Base-by-base conservation (phyloP, 2,329 filamentous ascomycete genomes). In the Colletotrichum higginsianum region DNA sequence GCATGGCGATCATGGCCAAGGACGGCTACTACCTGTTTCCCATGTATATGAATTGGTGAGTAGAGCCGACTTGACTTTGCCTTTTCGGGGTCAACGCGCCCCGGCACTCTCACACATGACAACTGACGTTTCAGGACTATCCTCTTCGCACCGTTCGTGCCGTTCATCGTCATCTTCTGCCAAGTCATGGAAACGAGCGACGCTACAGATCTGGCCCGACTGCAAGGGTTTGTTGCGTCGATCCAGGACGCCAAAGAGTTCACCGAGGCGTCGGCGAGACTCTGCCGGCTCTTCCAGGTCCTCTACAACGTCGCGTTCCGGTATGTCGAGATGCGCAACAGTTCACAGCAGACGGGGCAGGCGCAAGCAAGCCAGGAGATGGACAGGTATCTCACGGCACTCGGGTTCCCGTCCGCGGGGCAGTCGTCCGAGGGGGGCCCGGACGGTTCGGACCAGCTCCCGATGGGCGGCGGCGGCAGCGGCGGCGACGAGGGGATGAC, bases 201-300 rank as follows among this genome's bases (percentile, higher is more conserved):
- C 42, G 69, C 75, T 16, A 78, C 82, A 18, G 84, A 89, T 52
- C 78, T 83, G 21, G 79, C 79, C 12, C 86, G 87, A 30, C 83
- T 91, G 1, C 76, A 81, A n/a, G 83, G 82, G 2, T 86, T 91
- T 21, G 83, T 86, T 56, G 76, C 79, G 6, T 90, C 86, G 15
- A 84, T 90, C 1, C 84, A 86, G 68, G 83, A 84, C 0, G 84
- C 85, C 5, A 83, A 83, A 42, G 81, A 85, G 5, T 74, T 83
- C 2, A 84, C 81, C 1, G 77, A 88, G 66, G 86, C 87, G 0
- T 86, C 88, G 8, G 82, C 84, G 35, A 88, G 88, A 74, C 81
- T 90, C 18, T 85, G 89, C 72, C 87, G 85, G 35, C 83, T 92
- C 16, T 91, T 89, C 73, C 84, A 88, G 57, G 85, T 90, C 2